Conservation (phyloP, 495 filamentous ascomycete species). For the Xylaria nigripes region DNA sequence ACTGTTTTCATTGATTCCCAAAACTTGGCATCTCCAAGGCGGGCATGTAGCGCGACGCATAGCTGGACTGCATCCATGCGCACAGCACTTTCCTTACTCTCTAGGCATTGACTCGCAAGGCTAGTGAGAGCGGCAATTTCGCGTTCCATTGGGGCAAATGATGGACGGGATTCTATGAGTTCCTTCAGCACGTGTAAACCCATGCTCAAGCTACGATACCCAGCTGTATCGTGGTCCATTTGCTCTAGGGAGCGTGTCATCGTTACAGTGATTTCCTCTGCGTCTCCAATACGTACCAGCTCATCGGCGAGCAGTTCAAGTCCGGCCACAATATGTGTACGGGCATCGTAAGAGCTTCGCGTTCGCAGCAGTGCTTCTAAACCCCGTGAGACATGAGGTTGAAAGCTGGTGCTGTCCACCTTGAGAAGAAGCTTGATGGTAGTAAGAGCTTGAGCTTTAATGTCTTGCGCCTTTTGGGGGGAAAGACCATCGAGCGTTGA, state of each 20-base stretch:
- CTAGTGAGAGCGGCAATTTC: slow-evolving; percentile 43
- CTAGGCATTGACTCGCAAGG: slow-evolving; percentile 54
- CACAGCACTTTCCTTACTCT: slow-evolving; percentile 67
- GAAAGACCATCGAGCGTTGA: slow-evolving; percentile 37
- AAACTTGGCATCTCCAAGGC: slow-evolving; percentile 56
- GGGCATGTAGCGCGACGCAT: slow-evolving; percentile 63
- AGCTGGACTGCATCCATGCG: slow-evolving; percentile 70
- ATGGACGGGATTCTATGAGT: slow-evolving; percentile 36
- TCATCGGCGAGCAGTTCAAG: slow-evolving; percentile 47
- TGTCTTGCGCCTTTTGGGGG: slow-evolving; percentile 55
- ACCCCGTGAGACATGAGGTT: slow-evolving; percentile 54
- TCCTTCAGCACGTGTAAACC: slow-evolving; percentile 51
- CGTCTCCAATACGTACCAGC: slow-evolving; percentile 43
- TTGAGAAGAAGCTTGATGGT: slow-evolving; percentile 72
- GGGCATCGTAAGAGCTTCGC: slow-evolving; percentile 50
- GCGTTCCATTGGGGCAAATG: slow-evolving; percentile 33
- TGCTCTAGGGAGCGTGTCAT: slow-evolving; percentile 34
- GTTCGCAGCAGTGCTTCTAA: slow-evolving; percentile 61
- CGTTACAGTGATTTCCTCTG: slow-evolving; percentile 38
- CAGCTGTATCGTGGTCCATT: slow-evolving; percentile 30
- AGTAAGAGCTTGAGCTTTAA: slow-evolving; percentile 75
- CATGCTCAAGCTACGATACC: slow-evolving; percentile 46
- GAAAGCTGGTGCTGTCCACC: slow-evolving; percentile 55
- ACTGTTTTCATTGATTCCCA: slow-evolving; percentile 56
- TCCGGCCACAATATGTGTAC: slow-evolving; percentile 46